Percentiles rank a stretch among this genome's conserved stretches.
phyloP scores from a whole-genome alignment of 2,329 filamentous ascomycete genomes.

The Neurospora sp. region DNA sequence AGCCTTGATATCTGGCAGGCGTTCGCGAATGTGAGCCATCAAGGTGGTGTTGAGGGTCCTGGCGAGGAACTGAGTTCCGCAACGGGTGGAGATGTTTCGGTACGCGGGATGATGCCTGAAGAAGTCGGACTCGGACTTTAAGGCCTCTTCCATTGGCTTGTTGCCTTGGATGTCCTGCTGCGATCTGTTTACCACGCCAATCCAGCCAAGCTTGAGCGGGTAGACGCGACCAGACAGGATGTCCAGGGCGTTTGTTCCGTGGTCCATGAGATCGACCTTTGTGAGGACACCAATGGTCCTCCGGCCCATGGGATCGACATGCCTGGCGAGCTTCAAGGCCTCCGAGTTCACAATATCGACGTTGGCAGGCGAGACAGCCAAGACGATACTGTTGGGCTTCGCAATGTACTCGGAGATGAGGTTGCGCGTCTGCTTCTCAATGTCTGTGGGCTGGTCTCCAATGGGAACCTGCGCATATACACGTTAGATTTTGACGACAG shows the following conservation, averaged over 20 bases:
- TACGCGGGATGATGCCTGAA: slow-evolving; percentile 97
- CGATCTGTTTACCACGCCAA: slow-evolving; percentile 94
- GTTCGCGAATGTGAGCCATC: slow-evolving; percentile 92
- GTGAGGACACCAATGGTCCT: slow-evolving; percentile 95
- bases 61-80: slow-evolving; percentile 87
- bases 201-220: slow-evolving; percentile 92
- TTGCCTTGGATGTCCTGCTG: slow-evolving; percentile 96
- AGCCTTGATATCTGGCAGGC: slow-evolving; percentile 95
- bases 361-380: slow-evolving; percentile 94
- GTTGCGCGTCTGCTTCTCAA: slow-evolving; percentile 95
- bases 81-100: slow-evolving; percentile 86
- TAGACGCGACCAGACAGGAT: slow-evolving; percentile 97
- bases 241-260: slow-evolving; percentile 94
- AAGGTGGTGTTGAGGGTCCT: slow-evolving; percentile 92
- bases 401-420: slow-evolving; percentile 97
- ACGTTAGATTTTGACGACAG: slow-evolving; percentile 7
- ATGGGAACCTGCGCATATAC: slow-evolving; percentile 63
- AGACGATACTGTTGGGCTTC: slow-evolving; percentile 95
- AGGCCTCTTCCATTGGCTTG: slow-evolving; percentile 86
- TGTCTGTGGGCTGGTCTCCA: slow-evolving; percentile 92
- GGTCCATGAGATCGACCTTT: slow-evolving; percentile 97
- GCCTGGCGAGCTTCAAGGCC: slow-evolving; percentile 87
- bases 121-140: slow-evolving; percentile 85
- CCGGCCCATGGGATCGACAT: slow-evolving; percentile 90
- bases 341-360: slow-evolving; percentile 98